Evolutionary conservation across 202 grass and related monocot genomes (phyloP).

Genomic region (Schoenoplectus tabernaemontani): DNA sequence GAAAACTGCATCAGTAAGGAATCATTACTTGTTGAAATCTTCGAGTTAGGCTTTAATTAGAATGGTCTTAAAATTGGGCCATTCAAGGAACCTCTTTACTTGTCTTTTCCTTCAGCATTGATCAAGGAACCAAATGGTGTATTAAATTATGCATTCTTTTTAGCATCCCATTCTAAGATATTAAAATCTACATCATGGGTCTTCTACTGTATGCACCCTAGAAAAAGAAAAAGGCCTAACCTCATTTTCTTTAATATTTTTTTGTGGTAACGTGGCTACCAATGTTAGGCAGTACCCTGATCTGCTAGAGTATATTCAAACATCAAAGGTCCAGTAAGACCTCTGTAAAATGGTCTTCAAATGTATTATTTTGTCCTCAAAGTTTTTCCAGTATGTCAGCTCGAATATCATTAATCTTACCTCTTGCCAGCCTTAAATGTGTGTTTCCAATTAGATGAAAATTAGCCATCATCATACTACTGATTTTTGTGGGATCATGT

Average conservation of each 20-base stretch:
- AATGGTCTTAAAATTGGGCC: not conserved
- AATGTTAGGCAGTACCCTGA: not conserved
- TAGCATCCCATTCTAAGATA: not conserved
- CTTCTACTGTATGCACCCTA: not conserved
- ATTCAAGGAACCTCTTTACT: not conserved
- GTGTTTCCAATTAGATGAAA: not conserved
- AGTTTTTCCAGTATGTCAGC: not conserved
- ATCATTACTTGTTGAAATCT: conserved; percentile 4
- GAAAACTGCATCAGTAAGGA: conserved; percentile 88
- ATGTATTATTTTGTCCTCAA: not conserved
- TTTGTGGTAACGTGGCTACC: not conserved
- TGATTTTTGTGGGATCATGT: too few relatives aligned
- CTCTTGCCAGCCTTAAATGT: not conserved
- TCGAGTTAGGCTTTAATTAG: not conserved
- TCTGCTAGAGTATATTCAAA: not conserved
- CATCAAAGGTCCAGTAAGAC: not conserved
- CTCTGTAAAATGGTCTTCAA: not conserved
- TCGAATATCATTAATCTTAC: not conserved
- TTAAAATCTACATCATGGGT: not conserved
- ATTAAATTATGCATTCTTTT: not conserved
- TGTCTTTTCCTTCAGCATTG: not conserved
- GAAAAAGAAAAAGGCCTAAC: not conserved
- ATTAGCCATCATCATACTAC: too few relatives aligned
- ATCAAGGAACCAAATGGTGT: not conserved
- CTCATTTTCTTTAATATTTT: not conserved